Evolutionary conservation across 1,139 yeast genomes (phyloP), one percentile per base, ranked within the genome.

Genomic region (Suhomyces chickasaworum): DNA sequence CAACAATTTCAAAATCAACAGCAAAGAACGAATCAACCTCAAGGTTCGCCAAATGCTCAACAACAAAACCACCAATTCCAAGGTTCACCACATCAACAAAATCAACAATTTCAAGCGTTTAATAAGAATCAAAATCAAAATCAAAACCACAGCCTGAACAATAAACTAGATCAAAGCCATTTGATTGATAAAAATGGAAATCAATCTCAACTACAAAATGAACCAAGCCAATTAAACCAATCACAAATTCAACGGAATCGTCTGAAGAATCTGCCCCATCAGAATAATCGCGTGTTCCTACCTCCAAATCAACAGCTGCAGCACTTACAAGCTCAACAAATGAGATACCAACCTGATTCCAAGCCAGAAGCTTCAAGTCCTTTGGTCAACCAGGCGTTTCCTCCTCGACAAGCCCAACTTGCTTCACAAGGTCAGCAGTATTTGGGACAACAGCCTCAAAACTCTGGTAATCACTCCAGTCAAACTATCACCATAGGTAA

Each of bases 341-440:
- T 38, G 18, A 47, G 46, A 18, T 34, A 34, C 27, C 37, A 21
- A 13, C 37, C 45, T 18, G 33, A 47, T 20, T 17, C 52, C n/a
- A 25, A 47, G 17, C 22, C 33, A 17, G 34, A 25, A 35, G 29
- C 39, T 5, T 21, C 39, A 4, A 37, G 39, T 13, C 30, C 39
- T 5, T 37, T 27, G 31, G 31, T 34, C 16, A 34, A 34, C 27
- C 37, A 34, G 13, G 37, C 37, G 1, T 34, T 20, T 20, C 37
- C 37, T 12, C 37, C 37, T 12, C 47, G 30, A 23, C 50, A 15
- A 20, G 46, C 30, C 25, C 35, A 23, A 22, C 34, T 35, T 22
- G 32, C 32, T 10, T 34, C 37, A 4, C 37, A 34, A 13, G 37
- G 13, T 9, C 37, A 34, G 25, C 37, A 20, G 5, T 34, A 34